Percentiles rank a stretch among this genome's conserved stretches.
These are phyloP conservation scores for Sarocladium brachiariae DNA, from an alignment of 2,329 filamentous ascomycete genomes.

Conservation along the genomic window DNA sequence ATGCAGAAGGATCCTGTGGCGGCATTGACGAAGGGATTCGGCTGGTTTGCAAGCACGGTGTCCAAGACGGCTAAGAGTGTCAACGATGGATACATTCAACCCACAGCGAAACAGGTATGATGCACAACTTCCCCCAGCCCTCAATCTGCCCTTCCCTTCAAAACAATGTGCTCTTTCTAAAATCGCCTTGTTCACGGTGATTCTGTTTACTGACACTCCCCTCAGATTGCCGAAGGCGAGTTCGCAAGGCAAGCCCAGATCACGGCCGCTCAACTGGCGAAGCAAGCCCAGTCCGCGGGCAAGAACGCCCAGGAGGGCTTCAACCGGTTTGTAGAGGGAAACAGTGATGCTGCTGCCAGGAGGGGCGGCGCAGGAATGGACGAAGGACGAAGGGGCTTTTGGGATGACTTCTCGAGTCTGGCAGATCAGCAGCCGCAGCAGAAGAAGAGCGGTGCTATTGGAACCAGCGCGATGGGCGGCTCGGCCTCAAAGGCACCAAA, in stretches of 20 bases:
- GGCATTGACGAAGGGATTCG: slow-evolving; percentile 84
- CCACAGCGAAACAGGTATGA: slow-evolving; percentile 76
- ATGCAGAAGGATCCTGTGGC: slow-evolving; percentile 86
- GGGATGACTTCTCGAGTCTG: slow-evolving; percentile 78
- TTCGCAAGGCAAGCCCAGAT: slow-evolving; percentile 61
- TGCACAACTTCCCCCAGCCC: slow-evolving; percentile 10
- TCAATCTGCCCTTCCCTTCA: not conserved
- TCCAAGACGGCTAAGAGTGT: slow-evolving; percentile 86
- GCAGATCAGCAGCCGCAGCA: slow-evolving; percentile 45
- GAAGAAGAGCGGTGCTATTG: slow-evolving; percentile 42
- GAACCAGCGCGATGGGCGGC: slow-evolving; percentile 51
- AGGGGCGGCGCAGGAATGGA: slow-evolving; percentile 49
- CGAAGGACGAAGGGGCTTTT: slow-evolving; percentile 74
- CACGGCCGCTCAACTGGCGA: slow-evolving; percentile 58
- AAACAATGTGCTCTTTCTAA: not conserved
- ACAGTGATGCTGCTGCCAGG: slow-evolving; percentile 26
- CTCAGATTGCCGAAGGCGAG: slow-evolving; percentile 71
- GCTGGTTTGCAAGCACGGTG: slow-evolving; percentile 86
- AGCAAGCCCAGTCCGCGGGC: slow-evolving; percentile 61
- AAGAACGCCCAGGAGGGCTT: slow-evolving; percentile 73
- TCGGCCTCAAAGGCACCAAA: slow-evolving; percentile 18
- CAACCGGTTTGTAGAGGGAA: slow-evolving; percentile 81
- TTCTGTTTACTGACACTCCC: slow-evolving; percentile 18
- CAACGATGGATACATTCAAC: slow-evolving; percentile 87
- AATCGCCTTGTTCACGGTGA: not conserved